Evolutionary conservation across 1,284 basidiomycete genomes (phyloP).

Genomic region (Apiotrichum gracile): DNA sequence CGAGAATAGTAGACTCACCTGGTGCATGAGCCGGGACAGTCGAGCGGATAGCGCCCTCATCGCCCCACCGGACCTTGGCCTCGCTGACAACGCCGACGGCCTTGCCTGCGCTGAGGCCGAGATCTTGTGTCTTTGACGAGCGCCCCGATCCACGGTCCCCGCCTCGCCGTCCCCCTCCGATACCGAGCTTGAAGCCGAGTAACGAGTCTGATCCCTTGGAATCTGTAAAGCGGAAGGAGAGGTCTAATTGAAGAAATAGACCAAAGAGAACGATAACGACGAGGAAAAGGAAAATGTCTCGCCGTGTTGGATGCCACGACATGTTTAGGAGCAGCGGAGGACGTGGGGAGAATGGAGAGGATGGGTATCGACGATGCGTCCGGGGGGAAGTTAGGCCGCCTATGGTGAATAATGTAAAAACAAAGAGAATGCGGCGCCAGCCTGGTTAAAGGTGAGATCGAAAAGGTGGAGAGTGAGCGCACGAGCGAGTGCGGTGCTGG

Average conservation of each 20-base stretch:
- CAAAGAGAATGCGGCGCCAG: not conserved
- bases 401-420: not conserved
- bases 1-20: slow-evolving; percentile 28
- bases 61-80: slow-evolving; percentile 39
- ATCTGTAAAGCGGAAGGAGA: slow-evolving; percentile 35
- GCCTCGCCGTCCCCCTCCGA: slow-evolving; percentile 14
- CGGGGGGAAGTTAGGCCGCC: not conserved
- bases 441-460: too few species aligned
- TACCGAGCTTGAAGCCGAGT: slow-evolving; percentile 32
- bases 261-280: slow-evolving; percentile 34
- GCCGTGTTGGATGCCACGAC: slow-evolving; percentile 36
- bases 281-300: slow-evolving; percentile 42
- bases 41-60: slow-evolving; percentile 33
- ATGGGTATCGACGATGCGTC: too few species aligned
- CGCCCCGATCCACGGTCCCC: not conserved
- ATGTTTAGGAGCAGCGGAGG: not conserved
- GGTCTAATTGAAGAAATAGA: slow-evolving; percentile 42
- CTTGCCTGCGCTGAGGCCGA: not conserved
- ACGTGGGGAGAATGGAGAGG: not conserved
- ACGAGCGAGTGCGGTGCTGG: too few species aligned
- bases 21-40: slow-evolving; percentile 44
- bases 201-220: slow-evolving; percentile 25
- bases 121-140: not conserved
- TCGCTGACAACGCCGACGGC: slow-evolving; percentile 16
- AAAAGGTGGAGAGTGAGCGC: too few species aligned